Evolutionary conservation across 2,329 filamentous ascomycete genomes (phyloP), one percentile per base, ranked within the genome.

Genomic region (Fusarium praegraminearum): DNA sequence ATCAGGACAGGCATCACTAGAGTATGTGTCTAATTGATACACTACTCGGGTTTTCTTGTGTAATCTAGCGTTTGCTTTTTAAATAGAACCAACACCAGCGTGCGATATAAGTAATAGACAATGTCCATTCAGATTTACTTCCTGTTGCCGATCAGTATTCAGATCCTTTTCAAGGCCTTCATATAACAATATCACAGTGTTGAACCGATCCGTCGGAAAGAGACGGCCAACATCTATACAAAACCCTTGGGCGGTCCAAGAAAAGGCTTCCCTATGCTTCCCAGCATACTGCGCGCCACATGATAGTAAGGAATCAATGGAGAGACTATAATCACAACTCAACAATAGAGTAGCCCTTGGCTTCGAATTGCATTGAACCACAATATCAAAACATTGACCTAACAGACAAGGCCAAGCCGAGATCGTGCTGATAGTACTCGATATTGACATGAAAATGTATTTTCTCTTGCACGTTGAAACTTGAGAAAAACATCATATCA

Each of bases 1-100:
- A 40, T 57, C 67, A 41, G 67, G 67, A 18, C 67, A 69, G 63
- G 67, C 67, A 40, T 69, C 67, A 33, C 30, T 69, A 40, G 67
- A 69, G 62, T 69, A 69, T 56, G 67, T 69, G 20, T 52, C 56
- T 15, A 51, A 57, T 20, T 65, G 57, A 56, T 45, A 15, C 38
- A 12, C 28, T 47, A 10, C 40, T 47, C n/a, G n/a, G 46, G 36
- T 66, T 62, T 54, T 36, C 38, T 30, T 40, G n/a, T 55, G 30
- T 50, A 33, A 33, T 12, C 22, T 28, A 65, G 59, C 55, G 60
- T 36, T 58, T 49, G 36, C 30, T 33, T 57, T 38, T 28, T 44
- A n/a, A 30, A 62, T 26, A 32, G 18, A 45, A 36, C 12, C 24
- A 33, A 18, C 28, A 43, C 18, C 20, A 33, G 13, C n/a, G 28